Evolutionary conservation across 2,329 filamentous ascomycete genomes (phyloP).

Genomic region (Microthyrium microscopicum): DNA sequence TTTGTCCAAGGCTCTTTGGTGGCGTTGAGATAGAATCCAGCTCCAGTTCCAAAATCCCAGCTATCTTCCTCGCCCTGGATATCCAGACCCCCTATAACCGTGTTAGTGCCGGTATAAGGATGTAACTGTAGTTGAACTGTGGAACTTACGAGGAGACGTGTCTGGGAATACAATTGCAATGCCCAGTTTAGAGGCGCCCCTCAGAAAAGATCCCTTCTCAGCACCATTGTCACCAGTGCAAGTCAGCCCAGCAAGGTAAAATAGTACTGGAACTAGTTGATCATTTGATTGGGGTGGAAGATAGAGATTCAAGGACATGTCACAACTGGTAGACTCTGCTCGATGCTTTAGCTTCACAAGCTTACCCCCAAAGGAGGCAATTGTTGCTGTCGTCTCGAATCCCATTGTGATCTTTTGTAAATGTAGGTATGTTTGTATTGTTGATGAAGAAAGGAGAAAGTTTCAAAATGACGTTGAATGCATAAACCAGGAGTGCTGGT

Average conservation of each 20-base stretch:
- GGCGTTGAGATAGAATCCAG: conserved; percentile 90
- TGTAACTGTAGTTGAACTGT: not conserved
- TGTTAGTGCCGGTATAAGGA: conserved; percentile 20
- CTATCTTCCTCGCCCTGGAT: conserved; percentile 71
- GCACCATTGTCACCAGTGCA: conserved; percentile 75
- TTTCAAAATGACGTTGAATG: too few species aligned
- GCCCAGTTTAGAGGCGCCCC: conserved; percentile 58
- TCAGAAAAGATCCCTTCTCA: conserved; percentile 79
- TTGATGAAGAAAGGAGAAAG: too few species aligned
- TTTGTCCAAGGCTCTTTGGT: conserved; percentile 54
- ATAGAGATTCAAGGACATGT: conserved; percentile 89
- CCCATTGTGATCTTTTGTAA: conserved; percentile 30
- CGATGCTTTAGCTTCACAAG: conserved; percentile 86
- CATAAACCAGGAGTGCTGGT: too few species aligned
- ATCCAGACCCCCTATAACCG: conserved; percentile 57
- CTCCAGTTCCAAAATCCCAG: conserved; percentile 84
- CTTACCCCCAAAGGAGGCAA: conserved; percentile 83
- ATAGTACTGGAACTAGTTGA: conserved; percentile 62
- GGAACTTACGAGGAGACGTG: conserved; percentile 67
- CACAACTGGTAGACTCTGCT: conserved; percentile 60
- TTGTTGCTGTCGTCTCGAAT: conserved; percentile 78
- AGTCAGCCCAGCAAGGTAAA: conserved; percentile 88
- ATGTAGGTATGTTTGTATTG: not conserved
- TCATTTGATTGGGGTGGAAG: conserved; percentile 55
- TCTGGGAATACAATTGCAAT: conserved; percentile 93